Base-by-base conservation (phyloP, 306 rosid genomes). In the Elaeagnus macrophylla region DNA sequence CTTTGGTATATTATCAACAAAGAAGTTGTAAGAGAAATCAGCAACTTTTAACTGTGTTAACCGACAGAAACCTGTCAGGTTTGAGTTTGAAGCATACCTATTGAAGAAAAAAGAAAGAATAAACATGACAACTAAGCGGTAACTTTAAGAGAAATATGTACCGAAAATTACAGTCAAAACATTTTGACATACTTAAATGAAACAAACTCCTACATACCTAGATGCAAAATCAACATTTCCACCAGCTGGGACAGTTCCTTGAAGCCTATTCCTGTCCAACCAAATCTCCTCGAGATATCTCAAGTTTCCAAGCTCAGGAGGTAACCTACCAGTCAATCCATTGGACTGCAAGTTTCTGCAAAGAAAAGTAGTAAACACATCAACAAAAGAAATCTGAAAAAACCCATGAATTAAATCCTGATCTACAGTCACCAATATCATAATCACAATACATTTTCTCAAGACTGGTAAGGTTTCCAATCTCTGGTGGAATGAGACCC, bases 401-500 rank as follows among this genome's bases (percentile, higher is more conserved):
- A 47, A 14, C 12, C 48, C 10, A 47, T 42, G 54, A 50, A n/a
- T 10, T 25, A 61, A 69, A 69, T 60, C 39, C 41, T 51, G 20
- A 43, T 14, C 36, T 8, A 62, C 13, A 47, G 57, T 35, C 62
- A 18, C 45, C 44, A 60, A 44, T 10, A 61, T 57, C 53, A 58
- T 64, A 69, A 48, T 63, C 66, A 35, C 49, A 37, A 68, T 81
- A 93, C 99, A 93, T 81, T 81, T 63, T 82, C 79, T 69, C 72
- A 55, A 68, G 43, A 61, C 57, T 75, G 43, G 79, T 62, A 67
- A 80, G 68, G 69, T 79, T 77, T 65, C 94, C 99, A 55, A 88
- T 58, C 81, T 84, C 95, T 6, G 78, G 73, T 69, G 99, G 99
- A 76, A 93, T 83, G n/a, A 84, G 80, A 57, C 99, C 99, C 0